Evolutionary conservation across 129 eudicot genomes (phyloP), one percentile per base, ranked within the genome.

Genomic region (Logfia minima): DNA sequence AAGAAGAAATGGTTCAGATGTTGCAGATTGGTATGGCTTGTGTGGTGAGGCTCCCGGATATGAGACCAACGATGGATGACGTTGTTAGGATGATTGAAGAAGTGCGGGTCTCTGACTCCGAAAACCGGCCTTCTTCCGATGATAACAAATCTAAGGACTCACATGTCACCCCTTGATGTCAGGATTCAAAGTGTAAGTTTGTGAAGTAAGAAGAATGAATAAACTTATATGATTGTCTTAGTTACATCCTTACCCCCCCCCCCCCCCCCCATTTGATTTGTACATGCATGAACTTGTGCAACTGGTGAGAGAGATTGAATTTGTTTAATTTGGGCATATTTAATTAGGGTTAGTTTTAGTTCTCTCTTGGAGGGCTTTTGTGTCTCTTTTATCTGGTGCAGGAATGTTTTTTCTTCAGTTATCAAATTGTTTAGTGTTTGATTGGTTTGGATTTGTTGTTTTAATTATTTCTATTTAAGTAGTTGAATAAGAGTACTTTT

Each of bases 1-100:
- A 92, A 71, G 97, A 89, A 41, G 97, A 92, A 82, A 91, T 91
- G 97, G 97, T 92, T 62, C 97, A 92, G 81, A 92, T 92, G 97
- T 83, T 92, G 75, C 97, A 92, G 77, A 92, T 92, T 68, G 97
- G 89, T 58, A 89, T 92, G 97, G 90, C 97, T 0, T 92, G 97
- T 82, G 92, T 92, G 53, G 87, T 69, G 29, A 77, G 86, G 85
- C 86, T 82, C 23, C 88, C 97, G 8, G 97, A 89, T 67, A 84
- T 84, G 97, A 73, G 97, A 55, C 97, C 97, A 4, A 75, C 76
- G 32, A 92, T 92, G 87, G 85, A 80, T 22, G 95, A 92, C 61
- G 97, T 92, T 37, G 94, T 88, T 64, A 81, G 89, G 60, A 92
- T 92, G 97, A 85, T 92, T 10, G 92, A 89, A 69, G 97, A 89